Percentiles rank a stretch among this genome's conserved stretches.
Evolutionary conservation across 306 rosid species (phyloP).

Genomic region (Lupinus albus): DNA sequence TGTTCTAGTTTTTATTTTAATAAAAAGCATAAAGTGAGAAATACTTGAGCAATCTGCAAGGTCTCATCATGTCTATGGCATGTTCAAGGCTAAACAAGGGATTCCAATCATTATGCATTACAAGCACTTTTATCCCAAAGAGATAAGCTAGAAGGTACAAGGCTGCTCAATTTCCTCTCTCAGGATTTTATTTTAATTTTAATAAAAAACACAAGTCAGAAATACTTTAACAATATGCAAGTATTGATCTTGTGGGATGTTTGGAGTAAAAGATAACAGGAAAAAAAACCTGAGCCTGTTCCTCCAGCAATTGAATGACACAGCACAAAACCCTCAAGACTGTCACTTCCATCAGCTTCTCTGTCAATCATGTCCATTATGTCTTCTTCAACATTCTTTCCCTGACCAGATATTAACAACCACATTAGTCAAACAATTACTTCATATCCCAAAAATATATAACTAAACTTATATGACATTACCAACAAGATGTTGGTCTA

Average conservation of each 20-base stretch:
- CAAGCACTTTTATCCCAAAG: background rate
- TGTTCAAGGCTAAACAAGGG: conserved; percentile 15
- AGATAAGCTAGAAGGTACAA: conserved; percentile 8
- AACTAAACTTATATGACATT: background rate
- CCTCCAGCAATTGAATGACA: conserved; percentile 99
- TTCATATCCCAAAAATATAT: conserved; percentile 9
- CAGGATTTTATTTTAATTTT: background rate
- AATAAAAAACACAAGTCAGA: too few species aligned
- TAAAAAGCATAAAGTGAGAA: conserved; percentile 17
- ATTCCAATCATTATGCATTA: conserved; percentile 3
- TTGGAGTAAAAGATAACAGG: conserved; percentile 10
- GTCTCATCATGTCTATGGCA: conserved; percentile 19
- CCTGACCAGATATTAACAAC: conserved; percentile 59
- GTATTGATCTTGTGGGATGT: background rate
- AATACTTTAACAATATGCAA: too few species aligned
- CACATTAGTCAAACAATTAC: conserved; percentile 11
- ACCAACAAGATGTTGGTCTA: too few species aligned
- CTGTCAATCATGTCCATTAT: conserved; percentile 99
- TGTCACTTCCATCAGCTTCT: conserved; percentile 99
- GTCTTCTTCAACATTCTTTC: conserved; percentile 96
- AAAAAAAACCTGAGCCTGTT: conserved; percentile 88
- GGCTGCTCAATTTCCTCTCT: too few species aligned
- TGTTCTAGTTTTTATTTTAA: background rate
- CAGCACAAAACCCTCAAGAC: conserved; percentile 98
- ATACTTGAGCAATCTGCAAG: conserved; percentile 31